Evolutionary conservation across 2,329 filamentous ascomycete species (phyloP).

Genomic region (Talaromyces sp.): DNA sequence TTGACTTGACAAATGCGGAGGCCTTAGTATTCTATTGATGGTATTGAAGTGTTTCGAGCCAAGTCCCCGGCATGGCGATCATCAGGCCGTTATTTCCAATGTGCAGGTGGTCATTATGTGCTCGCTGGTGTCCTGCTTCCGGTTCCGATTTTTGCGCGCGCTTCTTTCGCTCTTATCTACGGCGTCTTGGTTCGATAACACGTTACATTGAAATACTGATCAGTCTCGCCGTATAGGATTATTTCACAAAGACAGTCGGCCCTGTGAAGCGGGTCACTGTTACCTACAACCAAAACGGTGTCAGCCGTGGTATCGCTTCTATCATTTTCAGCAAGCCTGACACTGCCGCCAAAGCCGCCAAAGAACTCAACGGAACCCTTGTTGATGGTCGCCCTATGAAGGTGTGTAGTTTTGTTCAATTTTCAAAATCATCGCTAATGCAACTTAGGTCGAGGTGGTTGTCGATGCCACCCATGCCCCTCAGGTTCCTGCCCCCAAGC

Average conservation of each 20-base stretch:
- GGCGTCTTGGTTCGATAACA: constrained; percentile 20
- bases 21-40: neutral
- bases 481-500: constrained; percentile 63
- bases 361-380: constrained; percentile 78
- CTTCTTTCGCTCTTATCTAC: constrained; percentile 23
- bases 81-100: neutral
- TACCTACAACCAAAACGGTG: constrained; percentile 86
- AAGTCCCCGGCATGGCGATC: neutral
- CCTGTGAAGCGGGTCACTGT: constrained; percentile 87
- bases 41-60: neutral
- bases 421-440: constrained; percentile 14
- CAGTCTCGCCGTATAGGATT: constrained; percentile 71
- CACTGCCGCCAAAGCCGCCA: constrained; percentile 78
- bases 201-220: constrained; percentile 41
- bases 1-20: neutral
- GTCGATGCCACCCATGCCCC: constrained; percentile 71
- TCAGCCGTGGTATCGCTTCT: constrained; percentile 87
- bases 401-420: constrained; percentile 48
- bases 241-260: constrained; percentile 83
- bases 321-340: constrained; percentile 79
- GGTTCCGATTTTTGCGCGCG: constrained; percentile 20
- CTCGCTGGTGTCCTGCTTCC: constrained; percentile 52
- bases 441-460: constrained; percentile 76
- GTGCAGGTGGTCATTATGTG: constrained; percentile 51
- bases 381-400: constrained; percentile 90